These are phyloP conservation scores for Didymella segeticola DNA, from an alignment of 2,329 filamentous ascomycete species.

Conservation along the genomic window DNA sequence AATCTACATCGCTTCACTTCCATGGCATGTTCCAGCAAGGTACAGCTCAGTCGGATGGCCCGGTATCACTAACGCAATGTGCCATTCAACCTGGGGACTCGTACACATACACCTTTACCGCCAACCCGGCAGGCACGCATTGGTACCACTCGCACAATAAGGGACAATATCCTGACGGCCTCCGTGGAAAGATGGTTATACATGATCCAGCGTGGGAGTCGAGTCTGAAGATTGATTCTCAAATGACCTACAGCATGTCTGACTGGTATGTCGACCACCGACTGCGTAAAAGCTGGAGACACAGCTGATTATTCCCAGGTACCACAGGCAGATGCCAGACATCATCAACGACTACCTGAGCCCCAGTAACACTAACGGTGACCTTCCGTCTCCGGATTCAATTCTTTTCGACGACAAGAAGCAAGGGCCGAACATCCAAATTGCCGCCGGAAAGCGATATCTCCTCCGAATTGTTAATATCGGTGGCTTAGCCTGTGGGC, in stretches of 20 bases:
- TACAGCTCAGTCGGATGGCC: conserved; percentile 75
- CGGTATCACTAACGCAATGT: conserved; percentile 63
- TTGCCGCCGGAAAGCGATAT: conserved; percentile 63
- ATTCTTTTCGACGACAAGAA: conserved; percentile 74
- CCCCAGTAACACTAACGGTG: conserved; percentile 56
- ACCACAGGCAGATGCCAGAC: conserved; percentile 53
- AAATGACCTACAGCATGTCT: conserved; percentile 68
- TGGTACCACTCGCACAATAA: conserved; percentile 71
- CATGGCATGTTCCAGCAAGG: conserved; percentile 79
- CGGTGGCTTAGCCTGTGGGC: conserved; percentile 51
- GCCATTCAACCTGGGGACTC: conserved; percentile 57
- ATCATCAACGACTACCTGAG: conserved; percentile 57
- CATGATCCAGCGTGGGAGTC: conserved; percentile 61
- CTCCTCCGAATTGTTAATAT: conserved; percentile 70
- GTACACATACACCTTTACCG: conserved; percentile 72
- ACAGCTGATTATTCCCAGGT: neutral
- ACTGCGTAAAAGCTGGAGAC: too few species aligned
- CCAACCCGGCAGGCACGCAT: conserved; percentile 58
- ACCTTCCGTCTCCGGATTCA: conserved; percentile 70
- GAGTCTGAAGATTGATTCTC: conserved; percentile 59
- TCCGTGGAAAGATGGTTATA: conserved; percentile 70
- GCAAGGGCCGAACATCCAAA: conserved; percentile 55
- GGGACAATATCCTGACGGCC: conserved; percentile 65
- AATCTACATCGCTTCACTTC: conserved; percentile 72
- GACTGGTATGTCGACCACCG: conserved; percentile 65